These are phyloP conservation scores for Tuber melanosporum DNA, from an alignment of 495 filamentous ascomycete species.

Conservation along the genomic window DNA sequence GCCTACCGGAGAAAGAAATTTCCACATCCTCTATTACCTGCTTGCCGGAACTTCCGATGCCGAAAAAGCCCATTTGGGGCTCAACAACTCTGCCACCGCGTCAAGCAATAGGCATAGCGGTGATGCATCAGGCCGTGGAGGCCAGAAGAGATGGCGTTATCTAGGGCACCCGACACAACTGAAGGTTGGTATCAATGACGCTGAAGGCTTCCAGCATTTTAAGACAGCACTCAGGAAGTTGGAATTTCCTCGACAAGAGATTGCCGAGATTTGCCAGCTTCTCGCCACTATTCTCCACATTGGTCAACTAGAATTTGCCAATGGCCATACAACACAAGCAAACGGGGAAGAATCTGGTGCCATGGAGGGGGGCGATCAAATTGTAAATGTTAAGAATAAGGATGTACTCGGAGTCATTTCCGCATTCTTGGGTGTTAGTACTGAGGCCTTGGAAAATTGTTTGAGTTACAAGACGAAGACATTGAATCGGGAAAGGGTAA, in stretches of 20 bases:
- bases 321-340: conserved; percentile 66
- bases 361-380: conserved; percentile 80
- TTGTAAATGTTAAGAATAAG: conserved; percentile 86
- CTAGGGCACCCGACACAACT: conserved; percentile 92
- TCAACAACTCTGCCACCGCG: conserved; percentile 54
- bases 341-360: conserved; percentile 87
- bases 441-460: conserved; percentile 73
- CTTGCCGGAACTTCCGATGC: conserved; percentile 83
- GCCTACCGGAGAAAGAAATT: conserved; percentile 91
- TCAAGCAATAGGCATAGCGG: conserved; percentile 44
- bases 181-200: conserved; percentile 92
- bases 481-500: conserved; percentile 87
- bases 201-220: conserved; percentile 93
- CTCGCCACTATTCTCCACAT: conserved; percentile 88
- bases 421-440: conserved; percentile 79
- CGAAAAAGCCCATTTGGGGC: conserved; percentile 81
- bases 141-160: conserved; percentile 83
- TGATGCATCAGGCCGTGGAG: conserved; percentile 48
- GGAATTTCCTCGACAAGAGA: conserved; percentile 85
- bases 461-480: conserved; percentile 94
- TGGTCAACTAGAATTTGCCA: conserved; percentile 87
- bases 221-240: conserved; percentile 91
- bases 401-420: conserved; percentile 79
- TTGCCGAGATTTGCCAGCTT: conserved; percentile 93
- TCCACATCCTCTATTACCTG: conserved; percentile 92